Evolutionary conservation across 2,329 filamentous ascomycete species (phyloP).

Genomic region (Xylariomycetidae sp.): DNA sequence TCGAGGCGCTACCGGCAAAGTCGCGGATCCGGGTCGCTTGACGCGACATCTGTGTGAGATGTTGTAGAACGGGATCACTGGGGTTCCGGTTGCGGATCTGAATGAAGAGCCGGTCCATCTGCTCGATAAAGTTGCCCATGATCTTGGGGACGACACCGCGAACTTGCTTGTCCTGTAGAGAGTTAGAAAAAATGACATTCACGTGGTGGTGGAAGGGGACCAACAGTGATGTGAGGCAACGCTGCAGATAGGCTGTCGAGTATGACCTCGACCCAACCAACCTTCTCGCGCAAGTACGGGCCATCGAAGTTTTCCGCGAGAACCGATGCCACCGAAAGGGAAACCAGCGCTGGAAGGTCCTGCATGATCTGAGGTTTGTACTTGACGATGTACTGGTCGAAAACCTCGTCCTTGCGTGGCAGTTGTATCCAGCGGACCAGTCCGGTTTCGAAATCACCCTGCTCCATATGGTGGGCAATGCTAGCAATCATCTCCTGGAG

Average conservation of each 20-base stretch:
- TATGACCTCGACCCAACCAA: constrained; percentile 56
- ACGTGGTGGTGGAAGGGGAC: constrained; percentile 24
- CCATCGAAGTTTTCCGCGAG: constrained; percentile 54
- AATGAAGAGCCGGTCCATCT: constrained; percentile 47
- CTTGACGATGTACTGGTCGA: constrained; percentile 47
- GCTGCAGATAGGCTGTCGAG: constrained; percentile 47
- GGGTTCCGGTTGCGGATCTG: constrained; percentile 42
- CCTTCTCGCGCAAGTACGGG: constrained; percentile 46
- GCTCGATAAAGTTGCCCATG: constrained; percentile 46
- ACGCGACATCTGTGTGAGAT: constrained; percentile 38
- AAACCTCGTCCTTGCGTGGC: constrained; percentile 56
- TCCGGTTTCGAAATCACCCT: constrained; percentile 55
- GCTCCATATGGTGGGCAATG: constrained; percentile 57
- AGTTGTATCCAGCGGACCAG: constrained; percentile 63
- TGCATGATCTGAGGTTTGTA: constrained; percentile 48
- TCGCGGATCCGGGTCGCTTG: constrained; percentile 22
- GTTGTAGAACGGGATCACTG: constrained; percentile 41
- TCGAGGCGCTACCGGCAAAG: constrained; percentile 15
- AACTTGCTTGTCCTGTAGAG: constrained; percentile 44
- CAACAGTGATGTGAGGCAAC: constrained; percentile 41
- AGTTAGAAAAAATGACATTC: constrained; percentile 21
- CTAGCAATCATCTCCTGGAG: constrained; percentile 47
- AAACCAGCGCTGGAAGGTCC: constrained; percentile 53
- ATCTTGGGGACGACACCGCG: constrained; percentile 51
- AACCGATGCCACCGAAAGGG: constrained; percentile 59